Evolutionary conservation across 1,139 yeast genomes (phyloP).

Genomic region (Candida sp.): DNA sequence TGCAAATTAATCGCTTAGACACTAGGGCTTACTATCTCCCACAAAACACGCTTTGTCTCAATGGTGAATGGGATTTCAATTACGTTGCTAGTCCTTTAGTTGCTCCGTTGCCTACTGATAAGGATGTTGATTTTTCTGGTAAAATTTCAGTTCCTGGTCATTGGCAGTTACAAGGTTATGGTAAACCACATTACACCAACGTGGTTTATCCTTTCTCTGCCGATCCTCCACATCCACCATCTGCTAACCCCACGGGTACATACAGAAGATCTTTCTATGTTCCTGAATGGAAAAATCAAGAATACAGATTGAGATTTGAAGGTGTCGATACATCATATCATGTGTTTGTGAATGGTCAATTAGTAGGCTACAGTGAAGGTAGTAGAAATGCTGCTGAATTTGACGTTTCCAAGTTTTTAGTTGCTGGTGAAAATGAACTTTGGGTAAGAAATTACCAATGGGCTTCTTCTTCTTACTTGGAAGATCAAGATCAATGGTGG

Average conservation of each 20-base stretch:
- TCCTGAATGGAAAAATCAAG: conserved; percentile 10
- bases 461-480: conserved; percentile 27
- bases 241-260: conserved; percentile 29
- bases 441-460: conserved; percentile 28
- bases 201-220: conserved; percentile 25
- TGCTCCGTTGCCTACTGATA: conserved; percentile 15
- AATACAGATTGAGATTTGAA: conserved; percentile 22
- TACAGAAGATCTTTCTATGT: conserved; percentile 19
- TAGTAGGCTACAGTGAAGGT: conserved; percentile 27
- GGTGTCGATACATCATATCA: conserved; percentile 30
- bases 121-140: conserved; percentile 7
- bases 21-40: conserved; percentile 13
- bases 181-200: conserved; percentile 29
- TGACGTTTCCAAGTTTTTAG: conserved; percentile 14
- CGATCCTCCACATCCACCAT: conserved; percentile 29
- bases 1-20: conserved; percentile 10
- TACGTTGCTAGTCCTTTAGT: conserved; percentile 14
- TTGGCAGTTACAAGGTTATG: conserved; percentile 33
- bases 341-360: conserved; percentile 21
- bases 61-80: conserved; percentile 28
- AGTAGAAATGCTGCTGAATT: conserved; percentile 28
- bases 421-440: conserved; percentile 11
- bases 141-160: conserved; percentile 28
- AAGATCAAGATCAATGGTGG: conserved; percentile 37
- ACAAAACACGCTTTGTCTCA: conserved; percentile 12